Evolutionary conservation across 441 rosid genomes (phyloP).

Genomic region (Sinapis alba): DNA sequence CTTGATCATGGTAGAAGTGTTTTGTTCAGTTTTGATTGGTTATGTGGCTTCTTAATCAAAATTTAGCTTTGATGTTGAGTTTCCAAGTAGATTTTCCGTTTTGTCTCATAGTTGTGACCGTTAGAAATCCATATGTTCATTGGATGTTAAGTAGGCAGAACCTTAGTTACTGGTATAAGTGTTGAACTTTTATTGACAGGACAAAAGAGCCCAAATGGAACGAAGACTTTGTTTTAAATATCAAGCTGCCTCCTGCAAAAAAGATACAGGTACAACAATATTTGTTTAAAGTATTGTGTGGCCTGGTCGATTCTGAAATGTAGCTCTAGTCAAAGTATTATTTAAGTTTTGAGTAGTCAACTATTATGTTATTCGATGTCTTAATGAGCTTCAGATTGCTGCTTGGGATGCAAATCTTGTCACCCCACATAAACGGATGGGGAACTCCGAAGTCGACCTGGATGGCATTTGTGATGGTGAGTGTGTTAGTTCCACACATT

Average conservation of each 20-base stretch:
- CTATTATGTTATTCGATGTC: neutral
- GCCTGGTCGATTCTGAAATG: neutral
- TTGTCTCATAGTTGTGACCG: neutral
- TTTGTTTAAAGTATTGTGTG: neutral
- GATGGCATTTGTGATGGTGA: conserved; percentile 82
- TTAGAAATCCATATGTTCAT: conserved; percentile 3
- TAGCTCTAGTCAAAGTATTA: conserved; percentile 4
- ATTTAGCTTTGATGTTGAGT: conserved; percentile 9
- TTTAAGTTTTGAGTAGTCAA: conserved; percentile 9
- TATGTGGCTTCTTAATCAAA: conserved; percentile 1
- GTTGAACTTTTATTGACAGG: conserved; percentile 43
- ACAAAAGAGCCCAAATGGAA: conserved; percentile 89
- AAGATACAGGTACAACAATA: conserved; percentile 63
- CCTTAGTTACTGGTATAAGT: neutral
- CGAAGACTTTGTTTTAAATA: conserved; percentile 70
- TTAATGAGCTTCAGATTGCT: conserved; percentile 64
- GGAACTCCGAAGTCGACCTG: conserved; percentile 67
- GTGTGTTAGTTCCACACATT: conserved; percentile 32
- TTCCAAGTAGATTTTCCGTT: neutral
- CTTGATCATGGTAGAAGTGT: conserved; percentile 6
- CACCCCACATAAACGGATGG: conserved; percentile 98
- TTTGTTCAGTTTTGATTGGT: neutral
- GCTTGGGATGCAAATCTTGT: conserved; percentile 99
- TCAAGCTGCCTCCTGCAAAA: conserved; percentile 63
- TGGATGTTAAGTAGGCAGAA: neutral